Base-by-base conservation (phyloP, 2,329 filamentous ascomycete genomes). In the Paracorniculantispora psalliotae region DNA sequence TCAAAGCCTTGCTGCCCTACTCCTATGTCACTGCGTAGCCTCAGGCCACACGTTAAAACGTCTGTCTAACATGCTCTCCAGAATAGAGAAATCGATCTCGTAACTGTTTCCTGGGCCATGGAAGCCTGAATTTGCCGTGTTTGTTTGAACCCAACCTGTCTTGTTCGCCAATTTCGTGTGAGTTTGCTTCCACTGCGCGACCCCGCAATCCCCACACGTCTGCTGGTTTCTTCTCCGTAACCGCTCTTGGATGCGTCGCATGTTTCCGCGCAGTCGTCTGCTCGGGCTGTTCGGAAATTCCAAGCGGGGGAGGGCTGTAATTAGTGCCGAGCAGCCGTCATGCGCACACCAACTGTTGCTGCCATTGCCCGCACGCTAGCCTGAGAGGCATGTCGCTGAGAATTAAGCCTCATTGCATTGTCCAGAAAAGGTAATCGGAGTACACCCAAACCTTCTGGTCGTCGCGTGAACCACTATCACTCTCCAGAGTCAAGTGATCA, bases 211-310 rank as follows among this genome's bases (percentile, higher is more conserved):
- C 53, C 55, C 46, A 43, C 44, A 57, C 9, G 33, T 21, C 26
- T 53, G 39, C 25, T 19, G 17, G 50, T 43, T n/a, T 44, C 41
- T 47, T 48, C 53, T 37, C 48, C 56, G 56, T 48, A 46, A 52
- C 37, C 54, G 54, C 54, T 57, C 44, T 4, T 28, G 15, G 21
- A 9, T 57, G 25, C 48, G 35, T 33, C 53, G 21, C 41, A 47
- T 7, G 21, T 39, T 23, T n/a, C n/a, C 10, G 26, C 21, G 10
- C 4, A n/a, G n/a, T 17, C 15, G 6, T 37, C 21, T 55, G 19
- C 35, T 53, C 49, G 57, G 61, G 58, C 25, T 63, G 44, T 59
- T 59, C 54, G 55, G 46, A 57, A 43, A 51, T 57, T 49, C 43
- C 30, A 30, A 33, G 44, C 44, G 15, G 19, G 28, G 28, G 8